Percentiles rank a stretch among this genome's conserved stretches.
Evolutionary conservation across 1,284 basidiomycete species (phyloP).

Genomic region (Ustilago shanxiensis): DNA sequence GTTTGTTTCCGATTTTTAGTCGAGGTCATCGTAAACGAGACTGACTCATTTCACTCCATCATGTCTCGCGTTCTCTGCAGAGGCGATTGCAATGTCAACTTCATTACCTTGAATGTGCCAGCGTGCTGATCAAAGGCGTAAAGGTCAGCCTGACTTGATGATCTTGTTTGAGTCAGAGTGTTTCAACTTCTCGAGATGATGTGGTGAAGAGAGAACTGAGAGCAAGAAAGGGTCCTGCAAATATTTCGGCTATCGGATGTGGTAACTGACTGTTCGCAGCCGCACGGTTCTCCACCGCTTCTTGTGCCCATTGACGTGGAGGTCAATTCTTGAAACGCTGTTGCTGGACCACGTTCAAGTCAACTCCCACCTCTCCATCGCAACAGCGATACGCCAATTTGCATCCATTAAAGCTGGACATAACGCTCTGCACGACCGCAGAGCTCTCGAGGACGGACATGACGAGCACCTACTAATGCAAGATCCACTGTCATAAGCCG

Average conservation of each 20-base stretch:
- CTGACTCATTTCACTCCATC: not conserved
- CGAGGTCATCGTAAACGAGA: not conserved
- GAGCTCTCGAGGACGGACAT: not conserved
- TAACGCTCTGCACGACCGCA: not conserved
- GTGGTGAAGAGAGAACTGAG: not conserved
- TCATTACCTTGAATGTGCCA: not conserved
- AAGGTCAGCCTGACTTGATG: not conserved
- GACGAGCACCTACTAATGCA: not conserved
- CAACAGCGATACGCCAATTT: not conserved
- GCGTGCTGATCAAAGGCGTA: not conserved
- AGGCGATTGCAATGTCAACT: not conserved
- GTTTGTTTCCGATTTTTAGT: not conserved
- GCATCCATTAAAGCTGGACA: not conserved
- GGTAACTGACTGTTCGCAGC: too few relatives aligned
- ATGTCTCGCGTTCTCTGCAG: not conserved
- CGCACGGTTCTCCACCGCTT: slow-evolving; percentile 26
- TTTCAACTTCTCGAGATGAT: not conserved
- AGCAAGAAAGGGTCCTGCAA: slow-evolving; percentile 2
- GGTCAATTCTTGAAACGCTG: not conserved
- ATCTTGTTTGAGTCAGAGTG: not conserved
- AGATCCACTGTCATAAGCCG: not conserved
- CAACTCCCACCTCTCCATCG: not conserved
- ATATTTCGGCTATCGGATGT: slow-evolving; percentile 22
- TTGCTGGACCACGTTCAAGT: not conserved
- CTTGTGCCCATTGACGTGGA: slow-evolving; percentile 14